Percentiles rank a stretch among this genome's conserved stretches.
Conservation (phyloP, 2,329 filamentous ascomycete genomes). For the Orbilia ellipsospora region DNA sequence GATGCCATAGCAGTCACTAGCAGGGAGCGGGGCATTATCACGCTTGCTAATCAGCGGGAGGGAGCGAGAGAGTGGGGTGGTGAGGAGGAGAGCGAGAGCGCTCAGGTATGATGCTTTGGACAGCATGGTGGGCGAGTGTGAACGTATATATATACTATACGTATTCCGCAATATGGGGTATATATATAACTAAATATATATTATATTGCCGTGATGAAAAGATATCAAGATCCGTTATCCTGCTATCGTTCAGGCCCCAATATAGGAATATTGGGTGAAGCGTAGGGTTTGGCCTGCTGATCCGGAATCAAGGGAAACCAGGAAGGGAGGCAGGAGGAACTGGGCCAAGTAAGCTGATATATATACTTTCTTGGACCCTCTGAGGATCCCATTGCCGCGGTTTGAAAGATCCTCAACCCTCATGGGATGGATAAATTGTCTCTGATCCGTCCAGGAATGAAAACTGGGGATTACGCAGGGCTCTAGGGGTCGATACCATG, state of each 20-base stretch:
- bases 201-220: neutral
- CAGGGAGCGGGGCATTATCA: slow-evolving; percentile 9
- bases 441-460: slow-evolving; percentile 37
- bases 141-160: neutral
- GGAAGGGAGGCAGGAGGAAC: slow-evolving; percentile 7
- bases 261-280: slow-evolving; percentile 7
- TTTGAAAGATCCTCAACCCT: slow-evolving; percentile 26
- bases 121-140: slow-evolving; percentile 24
- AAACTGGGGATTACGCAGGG: slow-evolving; percentile 20
- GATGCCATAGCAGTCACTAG: slow-evolving; percentile 24
- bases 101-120: slow-evolving; percentile 35
- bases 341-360: slow-evolving; percentile 42
- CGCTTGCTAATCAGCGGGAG: slow-evolving; percentile 3
- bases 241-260: slow-evolving; percentile 31
- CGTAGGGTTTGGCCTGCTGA: slow-evolving; percentile 34
- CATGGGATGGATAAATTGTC: slow-evolving; percentile 49
- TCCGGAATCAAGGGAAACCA: slow-evolving; percentile 34
- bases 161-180: neutral
- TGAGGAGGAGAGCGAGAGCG: slow-evolving; percentile 38
- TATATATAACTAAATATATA: neutral
- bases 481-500: too few relatives aligned
- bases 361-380: slow-evolving; percentile 29
- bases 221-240: slow-evolving; percentile 31
- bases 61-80: slow-evolving; percentile 28
- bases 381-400: slow-evolving; percentile 23